These are phyloP conservation scores for Hanseniaspora osmophila DNA, from an alignment of 805 yeast genomes.

Conservation along the genomic window DNA sequence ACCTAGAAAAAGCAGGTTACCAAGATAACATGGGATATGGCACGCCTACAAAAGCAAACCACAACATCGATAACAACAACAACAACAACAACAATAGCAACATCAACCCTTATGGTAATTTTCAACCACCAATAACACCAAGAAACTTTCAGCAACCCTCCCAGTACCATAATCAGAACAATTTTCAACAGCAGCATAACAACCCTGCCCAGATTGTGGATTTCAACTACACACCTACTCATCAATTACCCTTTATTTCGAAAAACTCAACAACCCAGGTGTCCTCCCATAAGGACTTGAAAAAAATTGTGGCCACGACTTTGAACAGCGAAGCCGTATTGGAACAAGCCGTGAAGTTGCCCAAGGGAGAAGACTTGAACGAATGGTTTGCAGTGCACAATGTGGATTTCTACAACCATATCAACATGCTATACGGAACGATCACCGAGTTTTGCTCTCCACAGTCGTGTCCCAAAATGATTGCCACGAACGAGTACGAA, in stretches of 20 bases:
- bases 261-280: constrained; percentile 25
- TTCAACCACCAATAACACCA: constrained; percentile 1
- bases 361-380: constrained; percentile 78
- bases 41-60: no score
- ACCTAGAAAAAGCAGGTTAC: no score
- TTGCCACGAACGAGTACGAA: constrained; percentile 93
- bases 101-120: not conserved
- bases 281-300: constrained; percentile 54
- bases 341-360: constrained; percentile 84
- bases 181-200: no score
- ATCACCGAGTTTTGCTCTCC: constrained; percentile 96
- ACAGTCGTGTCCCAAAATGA: constrained; percentile 88
- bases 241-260: constrained; percentile 22
- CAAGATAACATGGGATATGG: no score
- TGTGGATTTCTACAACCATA: constrained; percentile 92
- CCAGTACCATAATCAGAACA: not conserved
- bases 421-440: constrained; percentile 91
- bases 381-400: constrained; percentile 97
- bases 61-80: not conserved
- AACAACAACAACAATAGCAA: constrained; percentile 1
- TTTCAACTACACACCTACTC: constrained; percentile 25
- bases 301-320: constrained; percentile 87
- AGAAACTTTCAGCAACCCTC: not conserved
- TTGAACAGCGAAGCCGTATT: constrained; percentile 84
- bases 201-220: constrained; percentile 14